phyloP scores from a whole-genome alignment of 352 stramenopile genomes.

The Detonula confervacea region DNA sequence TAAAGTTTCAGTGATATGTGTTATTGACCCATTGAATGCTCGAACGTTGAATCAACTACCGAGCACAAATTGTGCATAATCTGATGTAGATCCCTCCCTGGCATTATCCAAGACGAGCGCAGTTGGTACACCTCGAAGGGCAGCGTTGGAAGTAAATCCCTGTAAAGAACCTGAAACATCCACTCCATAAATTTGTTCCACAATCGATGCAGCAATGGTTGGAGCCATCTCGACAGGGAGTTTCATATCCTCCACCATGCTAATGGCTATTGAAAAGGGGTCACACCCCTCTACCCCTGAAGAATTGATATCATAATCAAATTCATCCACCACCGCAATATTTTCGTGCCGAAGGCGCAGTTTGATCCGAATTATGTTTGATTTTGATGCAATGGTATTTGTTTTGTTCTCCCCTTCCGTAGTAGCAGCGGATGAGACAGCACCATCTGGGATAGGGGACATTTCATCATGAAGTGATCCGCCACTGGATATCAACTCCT shows the following conservation, averaged over 20 bases:
- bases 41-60: conserved; percentile 12
- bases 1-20: not conserved
- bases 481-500: conserved; percentile 21
- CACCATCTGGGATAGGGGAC: conserved; percentile 1
- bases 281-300: conserved; percentile 47
- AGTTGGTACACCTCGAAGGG: conserved; percentile 19
- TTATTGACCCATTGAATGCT: too few relatives aligned
- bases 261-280: conserved; percentile 61
- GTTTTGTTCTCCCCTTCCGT: too few relatives aligned
- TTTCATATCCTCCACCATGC: conserved; percentile 72
- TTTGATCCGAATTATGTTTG: conserved; percentile 55
- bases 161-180: conserved; percentile 39
- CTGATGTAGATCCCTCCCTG: conserved; percentile 27
- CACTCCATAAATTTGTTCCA: conserved; percentile 76
- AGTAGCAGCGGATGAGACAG: conserved; percentile 5
- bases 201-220: conserved; percentile 59
- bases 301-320: conserved; percentile 70
- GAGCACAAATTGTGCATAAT: conserved; percentile 48
- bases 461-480: not conserved
- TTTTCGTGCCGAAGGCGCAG: conserved; percentile 68
- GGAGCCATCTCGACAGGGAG: conserved; percentile 65
- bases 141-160: conserved; percentile 12
- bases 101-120: conserved; percentile 43
- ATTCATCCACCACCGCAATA: conserved; percentile 73
- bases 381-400: too few relatives aligned